Evolutionary conservation across 2,329 filamentous ascomycete species (phyloP).

Genomic region (Calonectria naviculata): DNA sequence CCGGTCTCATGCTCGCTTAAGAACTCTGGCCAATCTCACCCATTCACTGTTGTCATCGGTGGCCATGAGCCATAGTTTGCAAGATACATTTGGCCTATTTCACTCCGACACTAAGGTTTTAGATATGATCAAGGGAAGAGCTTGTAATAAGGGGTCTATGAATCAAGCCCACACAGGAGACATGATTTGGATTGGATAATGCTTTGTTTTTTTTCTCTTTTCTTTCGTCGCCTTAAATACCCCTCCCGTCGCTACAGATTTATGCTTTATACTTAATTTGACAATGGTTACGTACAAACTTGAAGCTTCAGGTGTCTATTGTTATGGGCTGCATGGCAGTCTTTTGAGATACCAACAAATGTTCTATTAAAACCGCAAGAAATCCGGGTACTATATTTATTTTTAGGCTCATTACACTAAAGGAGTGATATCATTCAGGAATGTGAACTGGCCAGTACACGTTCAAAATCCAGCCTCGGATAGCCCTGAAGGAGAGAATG

Average conservation of each 20-base stretch:
- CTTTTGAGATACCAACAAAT: neutral
- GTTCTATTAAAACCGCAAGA: neutral
- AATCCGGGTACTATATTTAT: neutral
- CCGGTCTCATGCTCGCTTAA: conserved; percentile 34
- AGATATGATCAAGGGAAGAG: neutral
- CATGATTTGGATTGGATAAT: neutral
- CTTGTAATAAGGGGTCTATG: neutral
- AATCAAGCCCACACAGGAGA: neutral
- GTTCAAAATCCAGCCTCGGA: neutral
- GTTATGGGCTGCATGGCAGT: neutral
- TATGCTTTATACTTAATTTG: neutral
- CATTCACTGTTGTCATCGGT: neutral
- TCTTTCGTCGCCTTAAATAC: neutral
- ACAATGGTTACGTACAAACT: neutral
- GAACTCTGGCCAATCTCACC: neutral
- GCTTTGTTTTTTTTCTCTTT: neutral
- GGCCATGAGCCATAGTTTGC: neutral
- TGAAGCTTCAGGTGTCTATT: neutral
- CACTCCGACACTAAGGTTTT: neutral
- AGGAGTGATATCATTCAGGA: neutral
- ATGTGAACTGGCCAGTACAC: neutral
- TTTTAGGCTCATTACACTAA: neutral
- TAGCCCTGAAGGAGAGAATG: neutral
- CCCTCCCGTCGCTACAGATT: neutral
- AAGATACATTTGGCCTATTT: neutral